phyloP scores from a whole-genome alignment of 805 yeast species.

The Yamadazyma nakazawae region DNA sequence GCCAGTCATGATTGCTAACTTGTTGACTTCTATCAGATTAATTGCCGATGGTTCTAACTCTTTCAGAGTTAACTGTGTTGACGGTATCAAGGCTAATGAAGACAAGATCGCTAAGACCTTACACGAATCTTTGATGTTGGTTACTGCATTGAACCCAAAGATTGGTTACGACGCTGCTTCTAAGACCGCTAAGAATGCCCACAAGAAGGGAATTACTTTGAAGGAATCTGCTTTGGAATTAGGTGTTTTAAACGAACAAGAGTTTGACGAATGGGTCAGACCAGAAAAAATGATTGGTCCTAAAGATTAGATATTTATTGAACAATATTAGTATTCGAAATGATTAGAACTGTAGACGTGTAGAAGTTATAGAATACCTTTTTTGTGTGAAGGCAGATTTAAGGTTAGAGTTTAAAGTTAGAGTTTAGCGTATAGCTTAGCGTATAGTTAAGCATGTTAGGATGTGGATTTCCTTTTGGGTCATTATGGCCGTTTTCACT shows the following conservation, averaged over 20 bases:
- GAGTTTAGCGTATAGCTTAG: too few relatives aligned
- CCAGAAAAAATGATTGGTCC: constrained; percentile 99
- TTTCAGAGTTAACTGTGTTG: constrained; percentile 92
- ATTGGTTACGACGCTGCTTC: constrained; percentile 98
- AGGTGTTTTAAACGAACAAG: constrained; percentile 75
- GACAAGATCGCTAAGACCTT: constrained; percentile 83
- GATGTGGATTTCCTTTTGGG: too few relatives aligned
- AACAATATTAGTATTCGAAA: not conserved
- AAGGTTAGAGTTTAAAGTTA: too few relatives aligned
- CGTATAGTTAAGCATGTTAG: too few relatives aligned
- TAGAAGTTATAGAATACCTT: too few relatives aligned
- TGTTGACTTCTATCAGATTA: constrained; percentile 82
- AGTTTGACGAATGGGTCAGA: constrained; percentile 94
- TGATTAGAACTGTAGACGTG: not conserved
- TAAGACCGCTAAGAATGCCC: constrained; percentile 97
- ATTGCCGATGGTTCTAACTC: constrained; percentile 87
- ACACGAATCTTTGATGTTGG: constrained; percentile 96
- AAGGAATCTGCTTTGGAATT: constrained; percentile 93
- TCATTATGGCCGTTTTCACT: too few relatives aligned
- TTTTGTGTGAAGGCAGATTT: too few relatives aligned
- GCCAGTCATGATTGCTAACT: constrained; percentile 91
- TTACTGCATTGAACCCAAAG: constrained; percentile 97
- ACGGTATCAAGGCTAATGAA: constrained; percentile 85
- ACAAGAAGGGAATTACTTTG: constrained; percentile 93
- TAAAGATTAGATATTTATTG: constrained; percentile 35